Conservation (phyloP, 2,329 filamentous ascomycete genomes). For the Neoascochyta sp. region DNA sequence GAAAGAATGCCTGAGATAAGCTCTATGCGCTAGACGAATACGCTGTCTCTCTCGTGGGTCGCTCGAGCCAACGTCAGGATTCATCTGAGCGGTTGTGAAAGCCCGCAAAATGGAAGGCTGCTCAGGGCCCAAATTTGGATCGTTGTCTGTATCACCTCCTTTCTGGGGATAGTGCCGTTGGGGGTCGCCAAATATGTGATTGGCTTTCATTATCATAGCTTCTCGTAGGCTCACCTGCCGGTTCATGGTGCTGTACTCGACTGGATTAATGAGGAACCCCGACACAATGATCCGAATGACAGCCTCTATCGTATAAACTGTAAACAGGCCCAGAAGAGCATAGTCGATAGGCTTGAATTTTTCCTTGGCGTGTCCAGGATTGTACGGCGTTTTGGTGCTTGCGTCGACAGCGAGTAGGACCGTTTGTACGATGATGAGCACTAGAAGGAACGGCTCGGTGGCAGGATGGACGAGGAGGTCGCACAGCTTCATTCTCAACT, state of each 20-base stretch:
- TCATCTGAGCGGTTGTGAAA: slow-evolving; percentile 67
- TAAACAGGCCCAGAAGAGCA: slow-evolving; percentile 76
- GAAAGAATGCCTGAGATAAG: slow-evolving; percentile 91
- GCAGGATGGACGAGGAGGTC: slow-evolving; percentile 81
- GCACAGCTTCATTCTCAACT: slow-evolving; percentile 69
- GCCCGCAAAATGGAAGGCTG: slow-evolving; percentile 69
- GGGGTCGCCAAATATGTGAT: slow-evolving; percentile 70
- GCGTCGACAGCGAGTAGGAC: slow-evolving; percentile 85
- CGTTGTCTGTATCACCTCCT: slow-evolving; percentile 42
- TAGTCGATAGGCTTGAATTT: slow-evolving; percentile 77
- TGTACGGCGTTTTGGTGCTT: slow-evolving; percentile 63
- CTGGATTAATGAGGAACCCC: slow-evolving; percentile 83
- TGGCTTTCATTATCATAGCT: slow-evolving; percentile 71
- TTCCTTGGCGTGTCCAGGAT: slow-evolving; percentile 49
- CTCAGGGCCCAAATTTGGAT: slow-evolving; percentile 28
- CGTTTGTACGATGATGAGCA: slow-evolving; percentile 84
- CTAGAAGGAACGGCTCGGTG: slow-evolving; percentile 79
- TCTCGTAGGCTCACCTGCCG: slow-evolving; percentile 69
- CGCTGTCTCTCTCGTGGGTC: slow-evolving; percentile 75
- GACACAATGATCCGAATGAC: slow-evolving; percentile 84
- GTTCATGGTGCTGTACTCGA: slow-evolving; percentile 88
- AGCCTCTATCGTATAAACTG: slow-evolving; percentile 85
- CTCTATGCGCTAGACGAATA: slow-evolving; percentile 79
- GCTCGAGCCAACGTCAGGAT: slow-evolving; percentile 51
- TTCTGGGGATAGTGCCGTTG: slow-evolving; percentile 68